These are phyloP conservation scores for Plantago elongata DNA, from an alignment of 257 asterid species.

Conservation along the genomic window DNA sequence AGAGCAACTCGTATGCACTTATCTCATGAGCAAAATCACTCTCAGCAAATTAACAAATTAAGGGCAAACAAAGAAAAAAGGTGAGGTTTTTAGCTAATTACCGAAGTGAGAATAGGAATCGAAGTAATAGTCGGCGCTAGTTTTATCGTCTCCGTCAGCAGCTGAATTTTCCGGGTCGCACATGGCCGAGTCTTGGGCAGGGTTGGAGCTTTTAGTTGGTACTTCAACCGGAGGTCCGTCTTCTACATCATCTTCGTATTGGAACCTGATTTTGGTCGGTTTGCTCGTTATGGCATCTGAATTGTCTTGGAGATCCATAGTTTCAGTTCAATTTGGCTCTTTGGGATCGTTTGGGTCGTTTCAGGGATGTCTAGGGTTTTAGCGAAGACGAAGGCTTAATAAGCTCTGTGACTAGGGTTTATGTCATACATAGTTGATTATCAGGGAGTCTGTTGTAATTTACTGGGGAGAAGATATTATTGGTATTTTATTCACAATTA, in stretches of 20 bases:
- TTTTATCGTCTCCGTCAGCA: slow-evolving; percentile 50
- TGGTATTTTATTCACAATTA: no score
- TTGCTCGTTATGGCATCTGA: not conserved
- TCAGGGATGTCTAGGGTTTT: slow-evolving; percentile 15
- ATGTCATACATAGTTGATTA: not conserved
- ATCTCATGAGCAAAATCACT: no score
- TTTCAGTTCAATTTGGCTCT: not conserved
- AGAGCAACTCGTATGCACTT: no score
- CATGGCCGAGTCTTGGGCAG: slow-evolving; percentile 68
- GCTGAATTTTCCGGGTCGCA: slow-evolving; percentile 45
- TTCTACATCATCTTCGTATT: slow-evolving; percentile 25
- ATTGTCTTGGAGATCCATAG: slow-evolving; percentile 9
- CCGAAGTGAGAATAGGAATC: slow-evolving; percentile 97
- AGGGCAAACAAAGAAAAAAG: no score
- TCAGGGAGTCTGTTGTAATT: not conserved
- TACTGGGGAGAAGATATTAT: no score
- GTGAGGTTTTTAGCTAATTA: slow-evolving; percentile 14
- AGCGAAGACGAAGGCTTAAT: not conserved
- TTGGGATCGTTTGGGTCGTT: not conserved
- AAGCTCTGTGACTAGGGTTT: slow-evolving; percentile 4
- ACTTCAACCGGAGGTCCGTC: slow-evolving; percentile 44
- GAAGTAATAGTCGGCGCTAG: slow-evolving; percentile 95
- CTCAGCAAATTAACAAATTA: no score
- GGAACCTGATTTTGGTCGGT: slow-evolving; percentile 26
- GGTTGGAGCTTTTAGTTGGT: slow-evolving; percentile 50